These are phyloP conservation scores for Metarhizium guizhouense DNA, from an alignment of 2,329 filamentous ascomycete species.

Conservation along the genomic window DNA sequence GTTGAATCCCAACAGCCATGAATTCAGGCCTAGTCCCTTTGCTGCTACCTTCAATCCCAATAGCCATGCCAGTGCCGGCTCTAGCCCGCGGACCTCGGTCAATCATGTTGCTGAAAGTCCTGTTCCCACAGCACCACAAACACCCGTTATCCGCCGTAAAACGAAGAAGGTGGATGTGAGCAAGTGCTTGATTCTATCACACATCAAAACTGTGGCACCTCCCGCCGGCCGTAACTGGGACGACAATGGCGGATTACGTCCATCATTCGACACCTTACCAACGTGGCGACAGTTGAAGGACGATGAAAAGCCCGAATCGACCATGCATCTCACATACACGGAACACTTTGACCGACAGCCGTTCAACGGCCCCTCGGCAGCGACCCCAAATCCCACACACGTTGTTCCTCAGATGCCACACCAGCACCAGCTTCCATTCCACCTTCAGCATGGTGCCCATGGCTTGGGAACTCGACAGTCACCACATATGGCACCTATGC, in stretches of 20 bases:
- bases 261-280: constrained; percentile 74
- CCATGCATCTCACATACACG: constrained; percentile 59
- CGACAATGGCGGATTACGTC: constrained; percentile 73
- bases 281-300: constrained; percentile 70
- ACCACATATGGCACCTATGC: constrained; percentile 69
- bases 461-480: constrained; percentile 60
- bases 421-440: constrained; percentile 75
- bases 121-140: constrained; percentile 10
- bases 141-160: constrained; percentile 58
- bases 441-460: constrained; percentile 67
- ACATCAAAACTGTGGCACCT: constrained; percentile 45
- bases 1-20: constrained; percentile 58
- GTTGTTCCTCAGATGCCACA: constrained; percentile 67
- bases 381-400: constrained; percentile 61
- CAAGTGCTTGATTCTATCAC: constrained; percentile 50
- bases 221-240: constrained; percentile 53
- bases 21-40: constrained; percentile 80
- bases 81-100: constrained; percentile 59
- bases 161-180: constrained; percentile 61
- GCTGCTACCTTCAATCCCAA: constrained; percentile 75
- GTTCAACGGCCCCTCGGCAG: constrained; percentile 45
- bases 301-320: constrained; percentile 61
- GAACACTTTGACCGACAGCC: constrained; percentile 69
- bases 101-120: constrained; percentile 35
- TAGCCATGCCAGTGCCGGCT: constrained; percentile 53